Evolutionary conservation across 176 grass and related monocot species (phyloP), one percentile per base, ranked within the genome.

Genomic region (Luzula sylvatica): DNA sequence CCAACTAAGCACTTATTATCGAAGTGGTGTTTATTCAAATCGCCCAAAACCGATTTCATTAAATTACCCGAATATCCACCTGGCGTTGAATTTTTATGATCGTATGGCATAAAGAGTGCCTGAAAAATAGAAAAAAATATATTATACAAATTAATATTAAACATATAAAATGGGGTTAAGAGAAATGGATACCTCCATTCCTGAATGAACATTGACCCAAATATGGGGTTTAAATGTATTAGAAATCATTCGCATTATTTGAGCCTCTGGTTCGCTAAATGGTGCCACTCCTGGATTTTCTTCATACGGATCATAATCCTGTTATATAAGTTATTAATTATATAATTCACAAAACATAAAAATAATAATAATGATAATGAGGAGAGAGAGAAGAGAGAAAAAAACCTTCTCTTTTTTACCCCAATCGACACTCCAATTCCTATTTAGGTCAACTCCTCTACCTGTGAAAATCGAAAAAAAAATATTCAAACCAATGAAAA

Each of bases 381-480:
- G 16, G 25, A 11, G 19, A 42, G 7, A 43, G 22, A 55, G 17
- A 27, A 17, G 13, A 42, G 8, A 44, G 5, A 61, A 23, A 74
- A 63, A 46, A 39, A 90, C 92, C 78, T 96, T 90, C 77, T 96
- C 92, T 61, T 96, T 96, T 72, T 80, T 96, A 48, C 92, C 92
- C 92, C 92, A 96, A 26, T 96, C 92, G 20, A 96, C 92, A 25
- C 85, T 89, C 92, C 92, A 96, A 80, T 96, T 96, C 60, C 92
- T 89, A 42, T 90, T 96, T 32, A 96, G 85, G 70, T 96, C 92
- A 45, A 96, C 92, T 65, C 92, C 92, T 72, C 92, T 96, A 76
- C 92, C 92, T 96, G 63, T 8, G 57, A 78, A 2, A 17, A 15
- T 53, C 7, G 26, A 56, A 40, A 40, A 55, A 52, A 46, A 17